These are phyloP conservation scores for Brassica cretica DNA, from an alignment of 345 rosid genomes.

Conservation along the genomic window DNA sequence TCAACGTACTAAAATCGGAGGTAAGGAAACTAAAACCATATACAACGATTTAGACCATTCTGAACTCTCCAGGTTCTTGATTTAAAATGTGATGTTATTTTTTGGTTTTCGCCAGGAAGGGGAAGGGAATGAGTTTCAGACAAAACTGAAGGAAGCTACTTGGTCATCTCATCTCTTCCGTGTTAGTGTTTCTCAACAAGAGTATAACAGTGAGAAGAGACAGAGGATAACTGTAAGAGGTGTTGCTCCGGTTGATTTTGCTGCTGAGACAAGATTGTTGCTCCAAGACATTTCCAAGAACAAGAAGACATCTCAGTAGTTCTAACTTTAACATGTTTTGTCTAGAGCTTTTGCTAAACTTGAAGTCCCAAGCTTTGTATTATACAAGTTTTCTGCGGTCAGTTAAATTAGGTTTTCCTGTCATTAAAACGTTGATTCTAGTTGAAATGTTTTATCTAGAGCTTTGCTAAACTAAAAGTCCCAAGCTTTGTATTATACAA, in stretches of 20 bases:
- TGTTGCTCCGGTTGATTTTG: slow-evolving; percentile 66
- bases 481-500: slow-evolving; percentile 1
- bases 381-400: not conserved
- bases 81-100: not conserved
- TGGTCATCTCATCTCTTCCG: slow-evolving; percentile 79
- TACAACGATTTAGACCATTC: not conserved
- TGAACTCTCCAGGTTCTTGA: slow-evolving; percentile 6
- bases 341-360: slow-evolving; percentile 7
- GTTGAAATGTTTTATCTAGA: not conserved
- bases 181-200: slow-evolving; percentile 72
- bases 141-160: slow-evolving; percentile 69
- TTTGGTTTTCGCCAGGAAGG: slow-evolving; percentile 38
- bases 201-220: slow-evolving; percentile 81
- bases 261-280: slow-evolving; percentile 71
- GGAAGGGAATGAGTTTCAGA: slow-evolving; percentile 55
- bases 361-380: not conserved
- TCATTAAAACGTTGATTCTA: not conserved
- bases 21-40: slow-evolving; percentile 35
- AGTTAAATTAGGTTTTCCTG: not conserved
- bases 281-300: slow-evolving; percentile 79
- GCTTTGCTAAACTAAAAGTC: slow-evolving; percentile 7
- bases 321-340: not conserved
- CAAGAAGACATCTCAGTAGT: slow-evolving; percentile 33
- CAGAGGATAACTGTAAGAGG: slow-evolving; percentile 81
- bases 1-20: slow-evolving; percentile 61